phyloP scores from a whole-genome alignment of 192 early-diverging fungal species.

The Rhizoclosmatium sp. region DNA sequence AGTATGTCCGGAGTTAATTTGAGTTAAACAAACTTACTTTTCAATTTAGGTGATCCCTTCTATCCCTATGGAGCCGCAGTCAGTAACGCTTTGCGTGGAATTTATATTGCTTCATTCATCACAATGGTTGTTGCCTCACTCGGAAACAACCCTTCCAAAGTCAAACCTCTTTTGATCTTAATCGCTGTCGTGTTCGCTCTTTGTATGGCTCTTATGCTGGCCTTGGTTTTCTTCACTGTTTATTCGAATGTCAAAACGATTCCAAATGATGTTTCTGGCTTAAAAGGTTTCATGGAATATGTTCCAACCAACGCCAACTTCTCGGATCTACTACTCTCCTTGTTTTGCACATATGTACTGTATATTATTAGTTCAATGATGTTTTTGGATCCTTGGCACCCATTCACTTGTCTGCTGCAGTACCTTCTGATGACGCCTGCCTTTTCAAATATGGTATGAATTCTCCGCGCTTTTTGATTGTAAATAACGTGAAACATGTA shows the following conservation, averaged over 20 bases:
- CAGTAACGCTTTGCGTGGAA: constrained; percentile 35
- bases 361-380: constrained; percentile 56
- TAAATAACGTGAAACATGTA: too few relatives aligned
- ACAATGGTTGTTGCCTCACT: constrained; percentile 58
- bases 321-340: constrained; percentile 52
- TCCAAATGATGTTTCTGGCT: constrained; percentile 25
- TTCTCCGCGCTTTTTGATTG: constrained; percentile 46
- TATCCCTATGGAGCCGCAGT: constrained; percentile 64
- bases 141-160: constrained; percentile 61
- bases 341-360: constrained; percentile 57
- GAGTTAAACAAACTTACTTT: too few relatives aligned
- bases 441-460: constrained; percentile 57
- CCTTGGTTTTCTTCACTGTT: constrained; percentile 48
- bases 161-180: constrained; percentile 71
- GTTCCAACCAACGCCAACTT: constrained; percentile 47
- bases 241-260: constrained; percentile 23
- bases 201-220: constrained; percentile 74
- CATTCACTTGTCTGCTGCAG: constrained; percentile 53
- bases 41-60: constrained; percentile 52
- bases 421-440: constrained; percentile 59
- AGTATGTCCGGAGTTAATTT: too few relatives aligned
- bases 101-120: constrained; percentile 51
- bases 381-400: constrained; percentile 64
- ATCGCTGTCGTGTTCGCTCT: constrained; percentile 80
- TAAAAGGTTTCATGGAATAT: constrained; percentile 24